These are phyloP conservation scores for Psilocybe cubensis DNA, from an alignment of 768 basidiomycete species.

Conservation along the genomic window DNA sequence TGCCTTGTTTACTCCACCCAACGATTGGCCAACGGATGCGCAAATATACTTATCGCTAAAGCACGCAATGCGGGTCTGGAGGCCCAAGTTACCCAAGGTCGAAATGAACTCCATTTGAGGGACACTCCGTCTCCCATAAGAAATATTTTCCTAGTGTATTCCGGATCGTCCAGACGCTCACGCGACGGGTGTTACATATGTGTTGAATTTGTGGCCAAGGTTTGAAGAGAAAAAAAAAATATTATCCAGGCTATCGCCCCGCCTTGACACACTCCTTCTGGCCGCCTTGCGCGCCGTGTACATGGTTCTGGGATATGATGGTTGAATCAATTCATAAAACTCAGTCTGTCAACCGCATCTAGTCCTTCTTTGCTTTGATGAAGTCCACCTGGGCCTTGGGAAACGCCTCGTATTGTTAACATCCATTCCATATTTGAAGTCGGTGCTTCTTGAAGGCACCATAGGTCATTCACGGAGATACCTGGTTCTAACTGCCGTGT, in stretches of 20 bases:
- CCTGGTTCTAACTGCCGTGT: conserved; percentile 13
- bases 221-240: neutral
- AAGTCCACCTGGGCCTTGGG: conserved; percentile 2
- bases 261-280: neutral
- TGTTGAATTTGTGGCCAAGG: neutral
- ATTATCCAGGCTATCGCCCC: neutral
- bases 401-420: neutral
- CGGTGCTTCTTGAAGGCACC: conserved; percentile 10
- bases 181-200: too few relatives aligned
- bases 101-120: too few relatives aligned
- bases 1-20: neutral
- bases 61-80: neutral
- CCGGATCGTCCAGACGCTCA: neutral
- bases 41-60: neutral
- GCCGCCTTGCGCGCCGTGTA: neutral
- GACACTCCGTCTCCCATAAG: neutral
- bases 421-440: conserved; percentile 14
- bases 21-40: too few relatives aligned
- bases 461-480: conserved; percentile 13
- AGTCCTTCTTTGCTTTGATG: conserved; percentile 4
- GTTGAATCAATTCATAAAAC: neutral
- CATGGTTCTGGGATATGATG: neutral
- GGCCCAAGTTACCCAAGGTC: neutral
- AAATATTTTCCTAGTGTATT: too few relatives aligned
- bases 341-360: neutral